A percentile compares a stretch with the other conserved stretches of the same genome.
Conservation (phyloP, 306 rosid species). For the Acacia confusa region DNA sequence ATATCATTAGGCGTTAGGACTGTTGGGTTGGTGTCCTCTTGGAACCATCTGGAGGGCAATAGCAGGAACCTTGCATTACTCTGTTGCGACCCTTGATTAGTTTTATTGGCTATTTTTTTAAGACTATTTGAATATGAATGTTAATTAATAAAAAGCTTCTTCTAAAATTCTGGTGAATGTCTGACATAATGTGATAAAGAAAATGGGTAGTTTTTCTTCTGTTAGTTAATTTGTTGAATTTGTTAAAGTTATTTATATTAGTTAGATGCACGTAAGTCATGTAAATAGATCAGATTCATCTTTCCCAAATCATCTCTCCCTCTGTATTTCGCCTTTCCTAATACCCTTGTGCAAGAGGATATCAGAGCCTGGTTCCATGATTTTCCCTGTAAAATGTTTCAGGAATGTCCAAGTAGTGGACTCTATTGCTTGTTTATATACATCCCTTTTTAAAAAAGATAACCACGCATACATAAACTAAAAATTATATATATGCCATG, state of each 20-base stretch:
- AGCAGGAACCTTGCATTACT: not conserved
- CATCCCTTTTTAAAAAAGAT: not conserved
- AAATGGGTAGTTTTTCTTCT: too few relatives aligned
- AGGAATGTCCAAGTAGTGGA: not conserved
- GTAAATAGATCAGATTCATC: too few relatives aligned
- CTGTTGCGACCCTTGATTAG: not conserved
- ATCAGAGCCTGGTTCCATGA: not conserved
- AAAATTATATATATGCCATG: not conserved
- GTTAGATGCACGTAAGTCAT: too few relatives aligned
- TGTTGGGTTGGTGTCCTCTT: not conserved
- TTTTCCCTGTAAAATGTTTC: not conserved
- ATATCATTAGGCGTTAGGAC: not conserved
- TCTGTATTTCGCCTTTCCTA: too few relatives aligned
- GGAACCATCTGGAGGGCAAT: slow-evolving; percentile 3
- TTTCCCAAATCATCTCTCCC: too few relatives aligned
- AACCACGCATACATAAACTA: not conserved
- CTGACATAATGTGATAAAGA: too few relatives aligned
- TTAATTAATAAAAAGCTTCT: not conserved
- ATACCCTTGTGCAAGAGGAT: too few relatives aligned
- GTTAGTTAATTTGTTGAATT: too few relatives aligned
- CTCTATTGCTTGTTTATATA: not conserved
- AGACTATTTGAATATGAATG: not conserved
- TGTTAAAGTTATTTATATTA: too few relatives aligned
- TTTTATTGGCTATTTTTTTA: not conserved
- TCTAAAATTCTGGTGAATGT: not conserved